Base-by-base conservation (phyloP, 2,329 filamentous ascomycete species). In the Colletotrichum spaethianum region DNA sequence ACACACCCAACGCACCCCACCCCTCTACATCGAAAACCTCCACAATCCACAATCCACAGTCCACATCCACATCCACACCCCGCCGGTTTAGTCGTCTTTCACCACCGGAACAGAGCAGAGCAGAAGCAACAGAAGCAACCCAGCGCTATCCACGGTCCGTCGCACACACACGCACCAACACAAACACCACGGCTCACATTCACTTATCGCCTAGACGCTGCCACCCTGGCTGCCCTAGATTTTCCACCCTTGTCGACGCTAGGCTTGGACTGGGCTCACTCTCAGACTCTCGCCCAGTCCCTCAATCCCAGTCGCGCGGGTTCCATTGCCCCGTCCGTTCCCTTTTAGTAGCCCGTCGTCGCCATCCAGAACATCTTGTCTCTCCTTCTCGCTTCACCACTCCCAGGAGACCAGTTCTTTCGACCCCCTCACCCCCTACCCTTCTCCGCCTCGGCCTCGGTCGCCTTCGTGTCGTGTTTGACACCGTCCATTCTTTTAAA, bases 371-470 rank as follows among this genome's bases (percentile, higher is more conserved):
- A 60, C 63, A 63, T 73, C 70, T 74, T 73, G 67, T 69, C 69
- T 74, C 63, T 63, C 67, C 73, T 70, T 67, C 66, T 65, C 62
- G 63, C 72, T 73, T 75, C 74, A 74, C 67, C 71, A 70, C 64
- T 74, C 63, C 73, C 74, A 56, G 46, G 73, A 74, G 64, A 65
- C 69, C 77, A 75, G 71, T 78, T 73, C 72, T 75, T 78, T 74
- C 55, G 66, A 70, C 56, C 23, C 40, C 52, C 53, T 38, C 61
- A 64, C 60, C n/a, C 65, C 50, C 8, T 44, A 53, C 57, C 57
- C 38, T 63, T 65, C 64, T 72, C 52, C 70, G n/a, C 64, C 26
- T 40, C 55, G 64, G 72, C 72, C 61, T 67, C 59, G 67, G 71
- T 68, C 63, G 56, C 70, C 63, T 62, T 73, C 61, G 65, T 67